phyloP scores from a whole-genome alignment of 495 filamentous ascomycete genomes.

The Letharia columbiana region DNA sequence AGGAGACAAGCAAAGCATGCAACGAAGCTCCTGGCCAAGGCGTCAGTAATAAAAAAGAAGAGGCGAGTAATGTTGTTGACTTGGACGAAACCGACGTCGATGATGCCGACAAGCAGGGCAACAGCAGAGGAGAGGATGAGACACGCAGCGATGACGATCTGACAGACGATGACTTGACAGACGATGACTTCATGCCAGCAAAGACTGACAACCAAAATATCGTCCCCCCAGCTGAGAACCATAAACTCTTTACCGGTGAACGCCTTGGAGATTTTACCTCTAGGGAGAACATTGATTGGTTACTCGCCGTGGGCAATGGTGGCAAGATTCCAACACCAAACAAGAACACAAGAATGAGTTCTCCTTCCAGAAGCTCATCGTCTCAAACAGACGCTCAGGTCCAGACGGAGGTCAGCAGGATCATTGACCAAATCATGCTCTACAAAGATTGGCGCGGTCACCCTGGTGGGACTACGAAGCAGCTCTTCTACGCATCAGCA shows the following conservation, averaged over 20 bases:
- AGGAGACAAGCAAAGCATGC: not conserved
- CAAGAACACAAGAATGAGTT: not conserved
- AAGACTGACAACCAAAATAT: not conserved
- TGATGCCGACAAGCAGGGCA: not conserved
- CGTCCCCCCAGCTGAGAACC: not conserved
- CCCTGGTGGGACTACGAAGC: not conserved
- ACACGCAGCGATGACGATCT: not conserved
- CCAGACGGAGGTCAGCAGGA: not conserved
- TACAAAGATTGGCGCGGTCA: not conserved
- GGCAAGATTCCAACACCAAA: not conserved
- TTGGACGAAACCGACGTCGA: not conserved
- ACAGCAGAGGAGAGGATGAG: too few relatives aligned
- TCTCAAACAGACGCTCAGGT: not conserved
- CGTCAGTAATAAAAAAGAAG: not conserved
- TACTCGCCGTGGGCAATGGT: not conserved
- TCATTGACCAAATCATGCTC: not conserved
- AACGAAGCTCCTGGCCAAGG: not conserved
- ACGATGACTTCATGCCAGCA: not conserved
- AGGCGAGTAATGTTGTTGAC: not conserved
- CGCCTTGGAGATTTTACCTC: conserved; percentile 2
- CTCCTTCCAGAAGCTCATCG: not conserved
- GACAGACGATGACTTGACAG: conserved; percentile 1
- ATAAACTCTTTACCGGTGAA: not conserved
- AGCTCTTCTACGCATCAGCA: not conserved
- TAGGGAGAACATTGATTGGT: not conserved